Conservation (phyloP, 768 basidiomycete species). For the Termitomyces sp. region DNA sequence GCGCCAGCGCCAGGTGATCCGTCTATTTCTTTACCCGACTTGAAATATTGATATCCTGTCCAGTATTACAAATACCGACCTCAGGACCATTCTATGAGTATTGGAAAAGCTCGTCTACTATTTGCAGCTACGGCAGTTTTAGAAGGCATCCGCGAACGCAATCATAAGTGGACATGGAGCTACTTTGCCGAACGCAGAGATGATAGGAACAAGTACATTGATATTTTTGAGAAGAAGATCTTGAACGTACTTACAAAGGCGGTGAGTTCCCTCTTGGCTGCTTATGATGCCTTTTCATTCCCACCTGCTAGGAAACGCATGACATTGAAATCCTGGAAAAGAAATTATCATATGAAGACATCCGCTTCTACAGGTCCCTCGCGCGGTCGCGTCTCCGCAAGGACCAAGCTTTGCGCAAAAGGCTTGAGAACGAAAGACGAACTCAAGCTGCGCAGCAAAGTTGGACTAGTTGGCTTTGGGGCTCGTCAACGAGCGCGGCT, state of each 20-base stretch:
- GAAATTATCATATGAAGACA: conserved; percentile 89
- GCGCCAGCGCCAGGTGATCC: conserved; percentile 69
- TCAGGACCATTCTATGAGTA: conserved; percentile 52
- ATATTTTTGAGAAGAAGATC: conserved; percentile 76
- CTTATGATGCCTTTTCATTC: not conserved
- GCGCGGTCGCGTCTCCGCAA: conserved; percentile 85
- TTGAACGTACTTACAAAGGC: conserved; percentile 46
- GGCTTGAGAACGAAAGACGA: conserved; percentile 65
- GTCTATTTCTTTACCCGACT: not conserved
- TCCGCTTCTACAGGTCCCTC: conserved; percentile 96
- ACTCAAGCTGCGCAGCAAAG: conserved; percentile 47
- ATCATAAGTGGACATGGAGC: conserved; percentile 86
- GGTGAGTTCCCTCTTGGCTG: conserved; percentile 38
- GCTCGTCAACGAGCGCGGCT: conserved; percentile 37
- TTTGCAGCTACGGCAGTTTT: conserved; percentile 82
- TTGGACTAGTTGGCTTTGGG: conserved; percentile 84
- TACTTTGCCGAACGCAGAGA: conserved; percentile 88
- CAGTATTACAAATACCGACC: conserved; percentile 87
- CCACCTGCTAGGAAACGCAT: conserved; percentile 40
- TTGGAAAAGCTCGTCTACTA: conserved; percentile 62
- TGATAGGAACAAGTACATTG: conserved; percentile 81
- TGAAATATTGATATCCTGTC: conserved; percentile 7
- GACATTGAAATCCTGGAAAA: conserved; percentile 65
- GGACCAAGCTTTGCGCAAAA: conserved; percentile 68
- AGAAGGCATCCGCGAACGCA: conserved; percentile 78